These are phyloP conservation scores for Pseudodiploospora longispora DNA, from an alignment of 2,329 filamentous ascomycete genomes.

Conservation along the genomic window DNA sequence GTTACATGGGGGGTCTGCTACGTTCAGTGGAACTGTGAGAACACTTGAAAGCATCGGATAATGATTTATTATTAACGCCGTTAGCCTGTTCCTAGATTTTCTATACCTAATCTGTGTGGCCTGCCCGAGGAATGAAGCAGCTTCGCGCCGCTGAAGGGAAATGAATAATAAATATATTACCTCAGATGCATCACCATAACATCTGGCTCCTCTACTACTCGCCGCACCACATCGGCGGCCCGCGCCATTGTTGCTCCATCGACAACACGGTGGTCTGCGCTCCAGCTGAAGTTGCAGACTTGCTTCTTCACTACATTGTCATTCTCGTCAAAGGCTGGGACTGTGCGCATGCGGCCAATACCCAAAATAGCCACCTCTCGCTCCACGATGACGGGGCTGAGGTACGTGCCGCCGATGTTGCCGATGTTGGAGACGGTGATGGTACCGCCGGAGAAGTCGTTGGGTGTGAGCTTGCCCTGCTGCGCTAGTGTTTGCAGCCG, in stretches of 20 bases:
- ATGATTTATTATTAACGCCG: no score
- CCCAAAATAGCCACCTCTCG: conserved; percentile 89
- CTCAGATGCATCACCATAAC: conserved; percentile 76
- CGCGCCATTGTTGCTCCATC: conserved; percentile 93
- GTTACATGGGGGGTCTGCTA: neutral
- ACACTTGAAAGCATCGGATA: no score
- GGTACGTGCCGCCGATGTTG: conserved; percentile 85
- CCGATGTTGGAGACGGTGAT: conserved; percentile 97
- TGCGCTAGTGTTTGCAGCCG: conserved; percentile 66
- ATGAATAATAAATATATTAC: conserved; percentile 31
- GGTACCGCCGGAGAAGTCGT: conserved; percentile 77
- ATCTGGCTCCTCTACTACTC: conserved; percentile 76
- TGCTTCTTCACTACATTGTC: conserved; percentile 63
- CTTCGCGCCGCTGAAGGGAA: no score
- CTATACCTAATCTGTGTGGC: no score
- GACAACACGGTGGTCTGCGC: conserved; percentile 86
- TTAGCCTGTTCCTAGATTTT: no score
- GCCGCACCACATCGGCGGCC: conserved; percentile 73
- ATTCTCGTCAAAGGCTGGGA: conserved; percentile 67
- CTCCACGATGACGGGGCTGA: conserved; percentile 84
- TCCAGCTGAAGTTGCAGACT: conserved; percentile 90
- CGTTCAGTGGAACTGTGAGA: neutral
- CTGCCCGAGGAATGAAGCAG: no score
- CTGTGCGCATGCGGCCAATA: conserved; percentile 68
- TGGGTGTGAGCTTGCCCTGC: conserved; percentile 63